Evolutionary conservation across 2,329 filamentous ascomycete genomes (phyloP).

Genomic region (Onygena corvina): DNA sequence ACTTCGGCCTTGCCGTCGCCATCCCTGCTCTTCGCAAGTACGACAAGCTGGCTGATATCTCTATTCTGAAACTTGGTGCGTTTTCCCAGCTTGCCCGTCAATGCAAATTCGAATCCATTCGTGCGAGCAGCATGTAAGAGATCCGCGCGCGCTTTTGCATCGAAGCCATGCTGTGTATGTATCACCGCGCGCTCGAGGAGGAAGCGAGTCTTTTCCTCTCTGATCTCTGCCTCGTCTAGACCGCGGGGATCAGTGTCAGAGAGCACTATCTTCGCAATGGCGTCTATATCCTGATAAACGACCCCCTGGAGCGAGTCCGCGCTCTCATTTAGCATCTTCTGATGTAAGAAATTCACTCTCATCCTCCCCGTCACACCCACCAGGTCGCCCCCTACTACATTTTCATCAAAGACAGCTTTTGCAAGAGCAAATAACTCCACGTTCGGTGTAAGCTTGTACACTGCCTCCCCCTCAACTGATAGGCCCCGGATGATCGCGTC

Average conservation of each 20-base stretch:
- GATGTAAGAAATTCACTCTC: conserved; percentile 61
- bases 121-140: conserved; percentile 54
- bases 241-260: conserved; percentile 12
- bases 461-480: conserved; percentile 70
- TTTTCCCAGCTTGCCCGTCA: conserved; percentile 77
- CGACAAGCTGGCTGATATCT: conserved; percentile 68
- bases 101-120: conserved; percentile 63
- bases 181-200: conserved; percentile 72
- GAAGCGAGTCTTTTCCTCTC: conserved; percentile 40
- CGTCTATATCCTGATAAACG: conserved; percentile 21
- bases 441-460: conserved; percentile 71
- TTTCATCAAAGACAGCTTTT: conserved; percentile 44
- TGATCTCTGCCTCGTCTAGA: conserved; percentile 43
- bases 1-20: background rate
- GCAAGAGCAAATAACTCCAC: conserved; percentile 76
- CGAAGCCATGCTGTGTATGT: conserved; percentile 71
- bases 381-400: conserved; percentile 25
- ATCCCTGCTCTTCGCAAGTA: conserved; percentile 63
- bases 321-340: conserved; percentile 53
- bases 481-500: conserved; percentile 56
- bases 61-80: conserved; percentile 35
- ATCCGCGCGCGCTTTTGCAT: conserved; percentile 60
- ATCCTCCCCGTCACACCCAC: conserved; percentile 50
- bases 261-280: background rate
- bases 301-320: conserved; percentile 41